Conservation (phyloP, 164 flowering plant species). For the Macadamia integrifolia region DNA sequence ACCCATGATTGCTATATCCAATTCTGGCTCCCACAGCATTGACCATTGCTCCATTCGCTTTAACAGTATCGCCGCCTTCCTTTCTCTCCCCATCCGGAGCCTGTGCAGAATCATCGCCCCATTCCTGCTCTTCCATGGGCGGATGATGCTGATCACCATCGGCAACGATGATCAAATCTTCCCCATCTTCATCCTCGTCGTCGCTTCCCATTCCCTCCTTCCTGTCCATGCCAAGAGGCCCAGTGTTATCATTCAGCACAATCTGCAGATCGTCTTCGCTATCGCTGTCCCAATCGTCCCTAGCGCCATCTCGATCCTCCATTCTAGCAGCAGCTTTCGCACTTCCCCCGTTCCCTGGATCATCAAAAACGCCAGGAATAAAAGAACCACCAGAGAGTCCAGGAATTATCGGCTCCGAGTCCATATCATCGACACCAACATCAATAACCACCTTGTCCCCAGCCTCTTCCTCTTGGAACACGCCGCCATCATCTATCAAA, state of each 20-base stretch:
- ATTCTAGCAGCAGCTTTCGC: conserved; percentile 6
- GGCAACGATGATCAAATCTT: conserved; percentile 65
- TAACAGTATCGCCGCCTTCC: conserved; percentile 46
- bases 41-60: conserved; percentile 34
- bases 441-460: conserved; percentile 30
- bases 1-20: conserved; percentile 63
- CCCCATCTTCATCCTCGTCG: conserved; percentile 70
- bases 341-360: conserved; percentile 1
- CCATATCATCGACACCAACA: conserved; percentile 23
- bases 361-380: conserved; percentile 14
- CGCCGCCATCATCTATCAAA: conserved; percentile 13
- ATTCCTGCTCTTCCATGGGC: conserved; percentile 53
- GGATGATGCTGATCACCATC: conserved; percentile 46
- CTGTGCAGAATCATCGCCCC: conserved; percentile 60
- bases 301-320: conserved; percentile 22
- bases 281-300: conserved; percentile 86
- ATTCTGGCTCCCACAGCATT: conserved; percentile 43
- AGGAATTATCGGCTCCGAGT: conserved; percentile 47
- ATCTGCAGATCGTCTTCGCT: conserved; percentile 98
- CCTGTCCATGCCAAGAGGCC: conserved; percentile 38
- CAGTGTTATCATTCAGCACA: conserved; percentile 66
- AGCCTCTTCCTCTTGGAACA: conserved; percentile 9
- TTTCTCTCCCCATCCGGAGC: conserved; percentile 61
- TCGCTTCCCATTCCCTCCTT: conserved; percentile 35
- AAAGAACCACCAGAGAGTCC: conserved; percentile 35